Evolutionary conservation across 176 grass and related monocot species (phyloP), one percentile per base, ranked within the genome.

Genomic region (Puccinellia tenuiflora): DNA sequence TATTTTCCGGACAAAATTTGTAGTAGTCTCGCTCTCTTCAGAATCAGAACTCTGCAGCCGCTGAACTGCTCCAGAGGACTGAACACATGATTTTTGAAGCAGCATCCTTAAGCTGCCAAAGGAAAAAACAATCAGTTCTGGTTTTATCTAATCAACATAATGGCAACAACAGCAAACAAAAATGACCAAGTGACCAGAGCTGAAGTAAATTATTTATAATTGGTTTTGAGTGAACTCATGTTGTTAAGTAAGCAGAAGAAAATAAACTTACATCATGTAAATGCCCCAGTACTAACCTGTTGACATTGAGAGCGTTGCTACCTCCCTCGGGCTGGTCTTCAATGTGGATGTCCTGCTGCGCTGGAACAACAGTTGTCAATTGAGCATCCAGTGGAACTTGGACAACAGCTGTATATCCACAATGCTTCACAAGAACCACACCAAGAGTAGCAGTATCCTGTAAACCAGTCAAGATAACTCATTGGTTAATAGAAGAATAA

Each of bases 361-460:
- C 55, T 80, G 86, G 57, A 85, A 75, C 55, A 91, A 22, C 51
- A 76, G 72, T 31, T 68, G 60, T 21, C 68, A 89, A 73, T 55
- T 89, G 57, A 91, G 86, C 80, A 69, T 89, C 87, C 42, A 92
- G 77, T 76, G 89, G 96, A 90, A 98, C 93, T 93, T 91, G 93
- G 75, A 98, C 91, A 80, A 85, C 84, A 90, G 85, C 96, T 81
- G 91, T 95, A 86, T 93, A 87, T 85, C 96, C 96, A 88, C 89
- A 98, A 83, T 98, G 93, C 59, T 88, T 95, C 78, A 98, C 87
- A 84, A 95, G 81, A 63, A 93, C 93, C 51, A 98, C 91, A 85
- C 91, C 91, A 88, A 98, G 87, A 72, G 96, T 98, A 72, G 91
- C 85, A 87, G 83, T 92, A 78, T 98, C 96, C 93, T 98, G 87